Percentiles rank a stretch among this genome's conserved stretches.
phyloP scores from a whole-genome alignment of 1,139 yeast species.

The Oligophagozyma castellii region DNA sequence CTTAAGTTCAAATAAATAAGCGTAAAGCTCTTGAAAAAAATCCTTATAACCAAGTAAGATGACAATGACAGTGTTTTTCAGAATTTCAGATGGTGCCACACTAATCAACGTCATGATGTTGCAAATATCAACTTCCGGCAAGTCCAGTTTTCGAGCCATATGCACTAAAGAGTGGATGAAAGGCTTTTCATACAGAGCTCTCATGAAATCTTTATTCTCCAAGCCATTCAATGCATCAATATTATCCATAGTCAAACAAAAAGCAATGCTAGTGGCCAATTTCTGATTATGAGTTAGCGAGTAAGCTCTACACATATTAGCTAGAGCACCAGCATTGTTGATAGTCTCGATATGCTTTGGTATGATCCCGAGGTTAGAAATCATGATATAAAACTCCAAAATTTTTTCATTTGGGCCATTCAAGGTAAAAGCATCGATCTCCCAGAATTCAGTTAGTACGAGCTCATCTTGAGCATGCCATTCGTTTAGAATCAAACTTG shows the following conservation, averaged over 20 bases:
- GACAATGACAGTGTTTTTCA: slow-evolving; percentile 14
- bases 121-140: neutral
- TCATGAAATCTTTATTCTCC: too few relatives aligned
- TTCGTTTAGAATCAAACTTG: too few relatives aligned
- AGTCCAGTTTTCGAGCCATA: neutral
- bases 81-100: slow-evolving; percentile 13
- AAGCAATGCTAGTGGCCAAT: too few relatives aligned
- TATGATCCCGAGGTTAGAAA: too few relatives aligned
- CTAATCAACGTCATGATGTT: slow-evolving; percentile 11
- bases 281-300: too few relatives aligned
- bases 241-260: slow-evolving; percentile 1
- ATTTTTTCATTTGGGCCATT: too few relatives aligned
- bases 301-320: too few relatives aligned
- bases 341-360: too few relatives aligned
- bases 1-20: neutral
- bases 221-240: neutral
- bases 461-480: too few relatives aligned
- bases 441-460: too few relatives aligned
- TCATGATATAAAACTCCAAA: slow-evolving; percentile 2
- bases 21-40: slow-evolving; percentile 9
- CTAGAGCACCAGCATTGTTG: too few relatives aligned
- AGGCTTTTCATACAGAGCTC: slow-evolving; percentile 1
- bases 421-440: too few relatives aligned
- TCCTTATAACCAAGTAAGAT: slow-evolving; percentile 8
- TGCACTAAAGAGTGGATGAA: slow-evolving; percentile 1